Base-by-base conservation (phyloP, 179 eudicot species). In the Silene noctiflora region DNA sequence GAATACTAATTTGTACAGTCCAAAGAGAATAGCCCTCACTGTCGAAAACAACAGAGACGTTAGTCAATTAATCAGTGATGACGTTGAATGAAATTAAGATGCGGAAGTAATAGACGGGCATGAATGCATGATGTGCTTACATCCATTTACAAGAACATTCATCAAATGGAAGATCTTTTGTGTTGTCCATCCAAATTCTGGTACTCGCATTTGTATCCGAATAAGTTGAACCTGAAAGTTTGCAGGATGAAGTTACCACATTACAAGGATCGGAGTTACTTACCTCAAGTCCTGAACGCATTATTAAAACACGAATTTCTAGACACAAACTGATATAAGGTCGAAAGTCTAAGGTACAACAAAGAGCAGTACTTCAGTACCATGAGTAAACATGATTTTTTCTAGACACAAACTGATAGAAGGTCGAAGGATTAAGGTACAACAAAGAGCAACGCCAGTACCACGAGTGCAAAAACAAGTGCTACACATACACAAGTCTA, bases 101-200 rank as follows among this genome's bases (percentile, higher is more conserved):
- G n/a, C 16, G 7, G 20, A 29, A 68, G 53, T 6, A 7, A 65
- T n/a, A 64, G 4, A 67, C 66, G 69, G 20, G 76, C 60, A 69
- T 58, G 58, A 22, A 66, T 17, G 76, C 60, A 69, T 58, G 58
- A 22, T 67, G 66, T 61, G 68, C 88, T 84, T 84, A 91, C 96
- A 75, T 85, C 90, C 91, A 74, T 85, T 88, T 16, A 91, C 96
- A 21, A 88, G 20, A 74, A 91, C 87, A 71, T 88, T 91, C 91
- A 91, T 89, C 74, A 86, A 78, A 80, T 89, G 91, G 80, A 91
- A 91, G 64, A 88, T 89, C 80, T 91, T 91, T 77, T 91, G 96
- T 24, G 91, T 89, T 25, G 93, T 91, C 96, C 96, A 91, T 64
- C 93, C 93, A 39, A 77, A 84, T 76, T 89, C 93, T 2, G 93